phyloP scores from a whole-genome alignment of 2,329 filamentous ascomycete genomes.

The Fusarium metavorans region DNA sequence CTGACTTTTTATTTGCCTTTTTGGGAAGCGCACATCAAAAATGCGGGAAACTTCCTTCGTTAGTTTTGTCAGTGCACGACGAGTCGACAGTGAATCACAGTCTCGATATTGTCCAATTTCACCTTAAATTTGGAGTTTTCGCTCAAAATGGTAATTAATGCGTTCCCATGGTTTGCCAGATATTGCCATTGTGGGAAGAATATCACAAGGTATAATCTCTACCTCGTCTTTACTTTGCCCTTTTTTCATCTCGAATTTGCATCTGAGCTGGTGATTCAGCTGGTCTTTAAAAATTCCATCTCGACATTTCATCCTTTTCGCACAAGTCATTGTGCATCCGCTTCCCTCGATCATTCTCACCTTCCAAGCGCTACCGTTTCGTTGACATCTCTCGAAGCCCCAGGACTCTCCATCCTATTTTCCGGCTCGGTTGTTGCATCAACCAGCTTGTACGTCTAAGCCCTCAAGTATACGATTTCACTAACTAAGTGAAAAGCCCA shows the following conservation, averaged over 20 bases:
- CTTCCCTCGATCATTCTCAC: not conserved
- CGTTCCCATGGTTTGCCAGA: not conserved
- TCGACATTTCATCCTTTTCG: not conserved
- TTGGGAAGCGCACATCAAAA: not conserved
- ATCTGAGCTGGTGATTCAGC: not conserved
- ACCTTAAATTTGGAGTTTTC: not conserved
- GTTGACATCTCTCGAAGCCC: not conserved
- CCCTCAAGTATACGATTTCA: not conserved
- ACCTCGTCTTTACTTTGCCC: not conserved
- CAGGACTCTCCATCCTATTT: not conserved
- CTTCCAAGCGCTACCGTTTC: not conserved
- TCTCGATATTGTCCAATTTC: not conserved
- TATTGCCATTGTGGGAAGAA: not conserved
- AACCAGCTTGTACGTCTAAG: not conserved
- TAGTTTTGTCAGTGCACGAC: not conserved
- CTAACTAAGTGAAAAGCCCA: accelerated
- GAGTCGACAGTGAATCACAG: not conserved
- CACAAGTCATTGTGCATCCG: not conserved
- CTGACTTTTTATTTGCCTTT: not conserved
- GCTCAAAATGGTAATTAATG: not conserved
- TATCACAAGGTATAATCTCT: not conserved
- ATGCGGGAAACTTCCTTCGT: not conserved
- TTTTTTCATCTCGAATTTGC: not conserved
- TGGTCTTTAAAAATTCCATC: not conserved
- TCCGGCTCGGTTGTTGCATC: not conserved